Conservation (phyloP, 2,329 filamentous ascomycete genomes). For the Fusarium denticulatum region DNA sequence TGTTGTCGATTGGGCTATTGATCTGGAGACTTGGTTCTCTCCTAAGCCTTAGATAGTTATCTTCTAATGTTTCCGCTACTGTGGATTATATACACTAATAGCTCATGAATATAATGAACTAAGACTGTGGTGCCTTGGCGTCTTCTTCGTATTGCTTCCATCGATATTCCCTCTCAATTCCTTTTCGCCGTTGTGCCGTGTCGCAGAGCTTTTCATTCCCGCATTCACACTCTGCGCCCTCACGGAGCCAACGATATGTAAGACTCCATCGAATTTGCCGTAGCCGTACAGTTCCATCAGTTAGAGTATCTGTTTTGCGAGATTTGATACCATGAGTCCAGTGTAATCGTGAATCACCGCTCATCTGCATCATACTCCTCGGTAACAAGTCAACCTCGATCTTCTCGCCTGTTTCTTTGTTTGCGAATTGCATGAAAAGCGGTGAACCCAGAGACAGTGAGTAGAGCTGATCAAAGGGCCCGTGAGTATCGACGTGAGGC, state of each 20-base stretch:
- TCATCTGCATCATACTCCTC: constrained; percentile 62
- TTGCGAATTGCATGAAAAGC: constrained; percentile 57
- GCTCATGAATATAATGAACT: constrained; percentile 9
- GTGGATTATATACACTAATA: not conserved
- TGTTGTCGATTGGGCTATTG: constrained; percentile 46
- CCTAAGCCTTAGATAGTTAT: constrained; percentile 18
- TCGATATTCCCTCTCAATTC: constrained; percentile 61
- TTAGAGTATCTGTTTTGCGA: constrained; percentile 60
- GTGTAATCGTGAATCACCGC: constrained; percentile 60
- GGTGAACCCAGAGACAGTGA: constrained; percentile 55
- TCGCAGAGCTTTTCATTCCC: constrained; percentile 61
- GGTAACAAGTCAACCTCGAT: constrained; percentile 59
- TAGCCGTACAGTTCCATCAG: constrained; percentile 56
- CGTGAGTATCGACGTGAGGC: constrained; percentile 69
- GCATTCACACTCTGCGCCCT: constrained; percentile 59
- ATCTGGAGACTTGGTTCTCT: constrained; percentile 42
- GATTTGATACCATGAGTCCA: constrained; percentile 67
- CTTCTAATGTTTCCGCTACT: not conserved
- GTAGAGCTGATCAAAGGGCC: constrained; percentile 57
- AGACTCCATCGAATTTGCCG: constrained; percentile 63
- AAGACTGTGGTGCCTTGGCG: not conserved
- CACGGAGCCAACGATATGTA: constrained; percentile 63
- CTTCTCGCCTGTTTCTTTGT: constrained; percentile 40
- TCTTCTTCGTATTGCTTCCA: constrained; percentile 53
- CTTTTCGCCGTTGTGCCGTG: constrained; percentile 57